Base-by-base conservation (phyloP, 2,329 filamentous ascomycete genomes). In the Zymoseptoria brevis region DNA sequence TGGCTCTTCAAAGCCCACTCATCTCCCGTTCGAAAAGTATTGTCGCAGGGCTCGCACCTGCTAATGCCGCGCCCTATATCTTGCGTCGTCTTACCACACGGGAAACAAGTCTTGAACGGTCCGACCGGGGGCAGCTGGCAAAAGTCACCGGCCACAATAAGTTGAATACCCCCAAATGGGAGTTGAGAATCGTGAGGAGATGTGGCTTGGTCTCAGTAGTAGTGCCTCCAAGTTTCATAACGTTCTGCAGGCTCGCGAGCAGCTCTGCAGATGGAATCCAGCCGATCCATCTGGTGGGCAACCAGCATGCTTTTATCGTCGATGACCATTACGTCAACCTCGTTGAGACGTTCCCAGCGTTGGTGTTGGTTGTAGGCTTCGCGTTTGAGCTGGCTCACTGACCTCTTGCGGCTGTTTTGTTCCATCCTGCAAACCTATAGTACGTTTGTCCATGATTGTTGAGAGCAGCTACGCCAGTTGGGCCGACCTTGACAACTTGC, bases 301-400 rank as follows among this genome's bases (percentile, higher is more conserved):
- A 84, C 81, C 0, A 87, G 75, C 85, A 87, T 87, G 60, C 80
- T 84, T 60, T 87, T 82, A 69, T 87, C 85, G 64, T 87, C 84
- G 16, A 87, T 82, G 35, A 87, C 77, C 1, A 87, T 74, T 0
- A 85, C 79, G 54, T 86, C 75, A 0, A 79, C 83, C 11, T 57
- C 19, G 5, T 49, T 45, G 8, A 64, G 41, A 19, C 60, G 29
- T 0, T 69, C 29, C 0, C 22, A 65, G 1, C 83, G 68, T 0
- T 77, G 73, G 1, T 73, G 66, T 29, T 62, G 69, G 16, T 41
- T 41, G 0, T 74, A 64, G 1, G 70, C 66, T 7, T 72, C 71
- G 16, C 51, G 35, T 6, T 54, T n/a, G 5, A 67, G 52, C 11
- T 57, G 55, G 0, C 73, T 54, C 0, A 82, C 62, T 0, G 73